phyloP scores from a whole-genome alignment of 2,329 filamentous ascomycete species.

The Acrocalymma vagum region DNA sequence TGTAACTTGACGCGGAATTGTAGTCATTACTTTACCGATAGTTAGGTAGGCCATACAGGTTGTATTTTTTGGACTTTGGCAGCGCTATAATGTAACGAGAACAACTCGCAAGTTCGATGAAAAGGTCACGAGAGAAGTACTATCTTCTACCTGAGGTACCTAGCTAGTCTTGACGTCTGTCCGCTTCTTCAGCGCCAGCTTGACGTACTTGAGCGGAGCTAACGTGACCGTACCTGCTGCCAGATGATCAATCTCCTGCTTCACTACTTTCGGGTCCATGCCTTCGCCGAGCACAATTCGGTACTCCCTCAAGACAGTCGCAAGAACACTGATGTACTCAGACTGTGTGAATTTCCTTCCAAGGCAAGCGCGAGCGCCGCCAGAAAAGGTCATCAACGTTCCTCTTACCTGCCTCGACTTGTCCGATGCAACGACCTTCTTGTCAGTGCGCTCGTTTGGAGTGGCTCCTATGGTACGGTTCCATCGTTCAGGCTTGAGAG shows the following conservation, averaged over 20 bases:
- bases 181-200: background rate
- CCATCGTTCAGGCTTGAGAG: background rate
- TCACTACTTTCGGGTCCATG: background rate
- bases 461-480: no score
- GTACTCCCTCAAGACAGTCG: conserved; percentile 16
- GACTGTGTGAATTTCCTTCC: conserved; percentile 42
- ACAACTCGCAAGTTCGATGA: no score
- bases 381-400: conserved; percentile 32
- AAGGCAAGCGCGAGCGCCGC: conserved; percentile 33
- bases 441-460: no score
- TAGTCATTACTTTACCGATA: no score
- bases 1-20: no score
- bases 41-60: no score
- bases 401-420: background rate
- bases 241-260: background rate
- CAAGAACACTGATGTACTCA: conserved; percentile 38
- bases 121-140: no score
- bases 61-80: no score
- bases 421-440: background rate
- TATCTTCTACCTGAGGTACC: no score
- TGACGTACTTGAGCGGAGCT: background rate
- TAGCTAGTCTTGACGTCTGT: conserved; percentile 6
- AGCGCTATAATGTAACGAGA: no score
- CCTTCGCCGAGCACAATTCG: conserved; percentile 1
- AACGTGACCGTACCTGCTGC: background rate